Evolutionary conservation across 2,329 filamentous ascomycete genomes (phyloP).

Genomic region (Hypoxylon sp.): DNA sequence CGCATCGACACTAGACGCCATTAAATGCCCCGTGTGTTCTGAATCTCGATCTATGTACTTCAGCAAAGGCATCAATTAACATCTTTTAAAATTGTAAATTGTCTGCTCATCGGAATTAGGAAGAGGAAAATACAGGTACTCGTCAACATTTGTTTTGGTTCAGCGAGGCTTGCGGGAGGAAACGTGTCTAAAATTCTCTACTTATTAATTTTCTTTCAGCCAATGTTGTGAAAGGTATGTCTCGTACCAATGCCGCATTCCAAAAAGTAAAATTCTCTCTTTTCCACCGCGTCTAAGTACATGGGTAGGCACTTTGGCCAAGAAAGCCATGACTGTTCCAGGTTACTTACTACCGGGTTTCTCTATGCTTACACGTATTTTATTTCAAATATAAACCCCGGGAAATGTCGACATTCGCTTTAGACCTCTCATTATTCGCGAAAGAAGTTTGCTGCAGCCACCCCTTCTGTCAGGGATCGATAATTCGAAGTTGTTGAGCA

Average conservation of each 20-base stretch:
- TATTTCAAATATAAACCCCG: conserved; percentile 1
- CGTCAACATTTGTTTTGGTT: background rate
- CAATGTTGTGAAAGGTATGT: conserved; percentile 1
- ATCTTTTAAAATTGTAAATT: background rate
- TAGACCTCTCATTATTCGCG: conserved; percentile 13
- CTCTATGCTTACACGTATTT: background rate
- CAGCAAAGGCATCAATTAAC: background rate
- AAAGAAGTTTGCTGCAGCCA: conserved; percentile 32
- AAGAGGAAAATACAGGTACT: background rate
- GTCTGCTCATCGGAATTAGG: background rate
- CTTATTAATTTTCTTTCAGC: background rate
- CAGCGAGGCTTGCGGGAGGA: background rate
- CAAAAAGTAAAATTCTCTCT: conserved; percentile 6
- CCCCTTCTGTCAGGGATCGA: conserved; percentile 23
- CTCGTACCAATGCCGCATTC: background rate
- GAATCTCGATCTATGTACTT: background rate
- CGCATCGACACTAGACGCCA: background rate
- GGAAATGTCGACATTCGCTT: conserved; percentile 23
- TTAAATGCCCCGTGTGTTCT: background rate
- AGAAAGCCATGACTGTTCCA: background rate
- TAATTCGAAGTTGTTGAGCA: conserved; percentile 34
- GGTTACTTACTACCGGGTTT: too few species aligned
- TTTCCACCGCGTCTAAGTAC: background rate
- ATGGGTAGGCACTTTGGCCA: background rate
- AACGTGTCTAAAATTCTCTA: background rate